These are phyloP conservation scores for Myxozyma monticola DNA, from an alignment of 805 yeast genomes.

Conservation along the genomic window DNA sequence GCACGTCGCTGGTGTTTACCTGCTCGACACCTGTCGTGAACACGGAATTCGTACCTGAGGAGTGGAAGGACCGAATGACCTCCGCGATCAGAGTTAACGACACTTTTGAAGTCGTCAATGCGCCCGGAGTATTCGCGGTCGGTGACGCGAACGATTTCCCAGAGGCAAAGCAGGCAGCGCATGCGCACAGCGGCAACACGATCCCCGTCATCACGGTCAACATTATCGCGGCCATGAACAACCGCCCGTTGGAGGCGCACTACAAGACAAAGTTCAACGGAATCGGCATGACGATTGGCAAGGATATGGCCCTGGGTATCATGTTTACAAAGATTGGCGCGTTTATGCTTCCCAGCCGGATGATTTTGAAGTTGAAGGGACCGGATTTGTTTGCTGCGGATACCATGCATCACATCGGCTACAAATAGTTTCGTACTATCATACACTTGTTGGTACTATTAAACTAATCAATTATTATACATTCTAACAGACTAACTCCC, in stretches of 20 bases:
- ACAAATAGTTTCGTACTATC: not conserved
- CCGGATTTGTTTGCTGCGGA: constrained; percentile 5
- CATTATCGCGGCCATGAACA: constrained; percentile 1
- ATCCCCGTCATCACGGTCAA: not conserved
- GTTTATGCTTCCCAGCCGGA: constrained; percentile 1
- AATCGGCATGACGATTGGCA: constrained; percentile 9
- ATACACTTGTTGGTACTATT: not conserved
- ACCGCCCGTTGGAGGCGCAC: not conserved
- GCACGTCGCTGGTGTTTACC: constrained; percentile 11
- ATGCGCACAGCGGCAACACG: not conserved
- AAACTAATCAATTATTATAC: not conserved
- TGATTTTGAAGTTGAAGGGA: constrained; percentile 6
- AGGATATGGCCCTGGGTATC: not conserved
- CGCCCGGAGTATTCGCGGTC: constrained; percentile 5
- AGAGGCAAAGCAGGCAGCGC: constrained; percentile 16
- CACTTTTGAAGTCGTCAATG: constrained; percentile 1
- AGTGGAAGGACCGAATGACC: constrained; percentile 5
- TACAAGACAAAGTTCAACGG: not conserved
- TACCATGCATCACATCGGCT: too few relatives aligned
- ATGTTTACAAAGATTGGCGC: constrained; percentile 6
- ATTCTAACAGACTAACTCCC: too few relatives aligned
- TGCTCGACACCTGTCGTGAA: constrained; percentile 3
- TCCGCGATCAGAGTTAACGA: constrained; percentile 1
- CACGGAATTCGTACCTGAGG: constrained; percentile 6
- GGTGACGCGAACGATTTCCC: constrained; percentile 19